Evolutionary conservation across 2,329 filamentous ascomycete species (phyloP), one percentile per base, ranked within the genome.

Genomic region (Helicocarpus griseus): DNA sequence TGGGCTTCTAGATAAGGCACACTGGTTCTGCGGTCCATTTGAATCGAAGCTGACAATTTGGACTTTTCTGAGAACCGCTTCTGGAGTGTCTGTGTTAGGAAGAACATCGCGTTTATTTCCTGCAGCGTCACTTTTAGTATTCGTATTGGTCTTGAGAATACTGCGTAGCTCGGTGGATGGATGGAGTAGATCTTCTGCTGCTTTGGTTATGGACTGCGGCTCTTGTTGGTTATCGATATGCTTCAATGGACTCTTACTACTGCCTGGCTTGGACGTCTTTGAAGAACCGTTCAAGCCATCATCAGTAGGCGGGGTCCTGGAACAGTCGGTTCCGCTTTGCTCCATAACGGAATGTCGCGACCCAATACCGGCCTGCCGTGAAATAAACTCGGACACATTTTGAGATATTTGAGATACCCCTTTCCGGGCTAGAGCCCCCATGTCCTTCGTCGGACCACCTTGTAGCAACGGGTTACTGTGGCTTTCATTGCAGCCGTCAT

Each of bases 341-440:
- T 45, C 24, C 8, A 24, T 24, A 3, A 28, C 2, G 6, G 40
- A 43, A 26, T 2, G 9, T 13, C 24, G 40, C 38, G 28, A 19
- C 11, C 5, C 33, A 24, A 13, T 22, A 33, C 22, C 24, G 6
- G 26, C 45, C 33, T 56, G 52, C 22, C 49, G 50, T 22, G 53
- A 51, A n/a, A 57, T 59, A 29, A 59, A 59, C 13, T 51, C 22
- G 17, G 54, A 55, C 29, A 59, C 54, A 24, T 57, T 55, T 36
- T 53, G 46, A 2, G 56, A 56, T 36, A 59, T 44, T 24, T 56
- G 48, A n/a, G 52, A 53, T 13, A 54, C 7, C 14, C 22, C 26
- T 9, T 28, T 31, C 21, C n/a, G 26, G 7, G n/a, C 1, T 19
- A 29, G n/a, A 6, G 13, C 17, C n/a, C 13, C 41, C n/a, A 24